Conservation (phyloP, 1,284 basidiomycete genomes). For the Ceratobasidium sp. region DNA sequence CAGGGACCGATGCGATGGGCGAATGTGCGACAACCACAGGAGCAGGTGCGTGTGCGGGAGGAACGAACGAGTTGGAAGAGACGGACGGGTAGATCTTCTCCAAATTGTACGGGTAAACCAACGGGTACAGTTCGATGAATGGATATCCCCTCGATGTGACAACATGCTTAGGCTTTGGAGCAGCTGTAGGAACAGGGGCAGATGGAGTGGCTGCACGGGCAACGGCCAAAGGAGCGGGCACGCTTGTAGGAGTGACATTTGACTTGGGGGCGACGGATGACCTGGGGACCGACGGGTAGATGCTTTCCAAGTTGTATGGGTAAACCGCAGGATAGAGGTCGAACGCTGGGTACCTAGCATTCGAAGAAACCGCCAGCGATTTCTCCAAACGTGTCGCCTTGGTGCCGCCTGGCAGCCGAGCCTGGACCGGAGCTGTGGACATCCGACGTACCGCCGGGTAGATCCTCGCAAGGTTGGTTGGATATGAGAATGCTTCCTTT, state of each 20-base stretch:
- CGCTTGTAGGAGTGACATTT: neutral
- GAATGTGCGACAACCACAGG: no score
- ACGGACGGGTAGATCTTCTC: slow-evolving; percentile 38
- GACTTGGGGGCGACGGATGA: neutral
- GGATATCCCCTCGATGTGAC: no score
- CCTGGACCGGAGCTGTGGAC: neutral
- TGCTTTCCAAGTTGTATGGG: slow-evolving; percentile 36
- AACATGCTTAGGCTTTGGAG: no score
- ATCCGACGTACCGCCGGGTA: slow-evolving; percentile 1
- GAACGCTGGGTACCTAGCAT: slow-evolving; percentile 42
- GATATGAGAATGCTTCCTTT: neutral
- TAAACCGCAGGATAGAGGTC: slow-evolving; percentile 48
- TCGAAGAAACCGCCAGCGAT: neutral
- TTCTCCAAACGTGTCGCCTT: neutral
- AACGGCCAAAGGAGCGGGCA: neutral
- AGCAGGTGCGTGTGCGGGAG: neutral
- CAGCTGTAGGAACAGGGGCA: no score
- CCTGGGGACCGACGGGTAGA: slow-evolving; percentile 16
- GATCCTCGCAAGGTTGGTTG: slow-evolving; percentile 5
- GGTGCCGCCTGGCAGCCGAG: neutral
- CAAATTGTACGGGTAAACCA: slow-evolving; percentile 40
- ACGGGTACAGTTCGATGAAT: slow-evolving; percentile 48
- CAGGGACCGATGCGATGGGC: no score
- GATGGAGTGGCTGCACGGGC: no score
- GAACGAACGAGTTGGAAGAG: no score